Conservation (phyloP, 345 rosid genomes). For the Boechera stricta region DNA sequence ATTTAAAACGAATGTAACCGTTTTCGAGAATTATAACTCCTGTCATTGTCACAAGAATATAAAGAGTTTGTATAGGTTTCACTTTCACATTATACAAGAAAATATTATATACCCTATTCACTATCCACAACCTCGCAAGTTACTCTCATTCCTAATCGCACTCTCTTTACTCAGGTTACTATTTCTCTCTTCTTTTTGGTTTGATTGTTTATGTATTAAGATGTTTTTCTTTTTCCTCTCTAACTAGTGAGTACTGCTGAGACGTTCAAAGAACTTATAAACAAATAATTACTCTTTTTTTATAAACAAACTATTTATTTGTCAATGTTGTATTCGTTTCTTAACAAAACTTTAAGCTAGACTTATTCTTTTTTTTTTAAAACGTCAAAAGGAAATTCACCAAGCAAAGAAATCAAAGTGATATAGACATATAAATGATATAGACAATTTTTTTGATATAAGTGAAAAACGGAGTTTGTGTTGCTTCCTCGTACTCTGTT, state of each 20-base stretch:
- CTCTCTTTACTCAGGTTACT: slow-evolving; percentile 3
- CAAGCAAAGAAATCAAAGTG: not conserved
- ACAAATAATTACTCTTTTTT: not conserved
- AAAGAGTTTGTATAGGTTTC: not conserved
- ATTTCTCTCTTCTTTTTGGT: not conserved
- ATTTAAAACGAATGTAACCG: not conserved
- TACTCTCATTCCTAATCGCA: not conserved
- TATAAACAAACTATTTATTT: no score
- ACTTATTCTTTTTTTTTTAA: no score
- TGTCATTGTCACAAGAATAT: not conserved
- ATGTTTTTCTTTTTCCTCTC: not conserved
- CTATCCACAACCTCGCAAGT: not conserved
- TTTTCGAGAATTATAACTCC: not conserved
- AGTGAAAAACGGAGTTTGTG: not conserved
- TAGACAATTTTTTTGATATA: not conserved
- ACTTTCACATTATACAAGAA: not conserved
- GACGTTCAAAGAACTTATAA: not conserved
- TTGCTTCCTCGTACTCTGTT: not conserved
- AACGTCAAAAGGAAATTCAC: not conserved
- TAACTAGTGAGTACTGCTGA: not conserved
- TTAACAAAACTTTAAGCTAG: no score
- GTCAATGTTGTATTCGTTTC: no score
- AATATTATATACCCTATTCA: not conserved
- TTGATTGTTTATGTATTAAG: not conserved
- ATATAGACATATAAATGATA: not conserved